Evolutionary conservation across 176 grass and related monocot genomes (phyloP), one percentile per base, ranked within the genome.

Genomic region (Bolboschoenus planiculmis): DNA sequence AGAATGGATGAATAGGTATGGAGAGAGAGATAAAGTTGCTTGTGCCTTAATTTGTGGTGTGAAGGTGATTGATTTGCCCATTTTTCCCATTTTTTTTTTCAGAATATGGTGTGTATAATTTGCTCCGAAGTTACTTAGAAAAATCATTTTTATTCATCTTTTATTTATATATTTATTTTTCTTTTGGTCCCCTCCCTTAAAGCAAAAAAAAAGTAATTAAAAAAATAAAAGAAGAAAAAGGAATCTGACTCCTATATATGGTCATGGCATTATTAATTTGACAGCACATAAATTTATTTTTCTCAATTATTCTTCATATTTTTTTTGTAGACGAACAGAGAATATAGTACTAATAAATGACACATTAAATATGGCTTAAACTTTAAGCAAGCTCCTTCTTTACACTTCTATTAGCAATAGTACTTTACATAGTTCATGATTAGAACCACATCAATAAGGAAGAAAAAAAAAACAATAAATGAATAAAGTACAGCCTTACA

Each of bases 11-110:
- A 29, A 44, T 82, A 58, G 78, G 56, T 60, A 65, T 82, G 37
- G 79, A 82, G 36, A 44, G 24, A 50, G 42, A 62, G 39, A 16
- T 65, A 36, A 36, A 80, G 34, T 80, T 27, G 50, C 40, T 57
- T 80, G 79, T 81, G 79, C 40, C 34, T 20, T 56, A 37, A 18
- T 16, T 58, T 59, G 57, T 82, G 58, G 56, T 82, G 54, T 63
- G 79, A 82, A 64, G 44, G 15, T 64, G 37, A 61, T 82, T 82
- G 58, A 59, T 82, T n/a, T 60, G 58, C 79, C 37, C 15, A 47
- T 82, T 82, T 78, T 61, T 61, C 23, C 1, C 13, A 2, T 18
- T 81, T 81, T 63, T 81, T 81, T 63, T 65, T 63, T 59, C 24
- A 14, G 11, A 63, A 66, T 66, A 47, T 37, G 57, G 60, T 61